Conservation (phyloP, 208 protist genomes). For the Blechomonas ayalai region DNA sequence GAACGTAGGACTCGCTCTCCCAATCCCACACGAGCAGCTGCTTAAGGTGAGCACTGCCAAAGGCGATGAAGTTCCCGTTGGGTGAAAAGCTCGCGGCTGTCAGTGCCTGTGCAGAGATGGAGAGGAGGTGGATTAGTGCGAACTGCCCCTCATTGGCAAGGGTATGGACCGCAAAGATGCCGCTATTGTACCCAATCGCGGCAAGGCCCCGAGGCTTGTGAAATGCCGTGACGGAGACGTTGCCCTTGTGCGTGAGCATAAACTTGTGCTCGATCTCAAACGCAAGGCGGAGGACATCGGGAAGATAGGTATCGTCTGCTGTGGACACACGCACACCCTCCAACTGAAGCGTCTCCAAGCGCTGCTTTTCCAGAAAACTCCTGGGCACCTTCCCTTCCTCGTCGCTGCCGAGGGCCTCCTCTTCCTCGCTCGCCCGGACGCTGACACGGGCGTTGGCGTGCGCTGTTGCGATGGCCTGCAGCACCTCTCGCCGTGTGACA, state of each 20-base stretch:
- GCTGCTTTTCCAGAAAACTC: slow-evolving; percentile 76
- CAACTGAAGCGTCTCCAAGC: slow-evolving; percentile 62
- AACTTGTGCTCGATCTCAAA: slow-evolving; percentile 84
- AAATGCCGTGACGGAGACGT: slow-evolving; percentile 69
- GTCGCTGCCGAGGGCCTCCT: slow-evolving; percentile 22
- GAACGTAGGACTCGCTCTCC: slow-evolving; percentile 86
- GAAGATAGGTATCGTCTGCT: slow-evolving; percentile 63
- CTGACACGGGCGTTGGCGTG: slow-evolving; percentile 48
- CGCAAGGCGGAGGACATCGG: slow-evolving; percentile 62
- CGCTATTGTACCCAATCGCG: slow-evolving; percentile 85
- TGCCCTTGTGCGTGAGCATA: slow-evolving; percentile 84
- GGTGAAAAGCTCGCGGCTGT: slow-evolving; percentile 79
- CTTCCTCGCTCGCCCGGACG: slow-evolving; percentile 8
- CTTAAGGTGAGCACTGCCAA: slow-evolving; percentile 83
- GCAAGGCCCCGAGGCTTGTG: slow-evolving; percentile 71
- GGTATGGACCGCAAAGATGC: slow-evolving; percentile 87
- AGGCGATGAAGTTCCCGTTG: slow-evolving; percentile 81
- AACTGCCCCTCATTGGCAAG: slow-evolving; percentile 26
- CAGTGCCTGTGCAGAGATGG: slow-evolving; percentile 87
- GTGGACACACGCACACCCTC: slow-evolving; percentile 74
- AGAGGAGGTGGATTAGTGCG: slow-evolving; percentile 79
- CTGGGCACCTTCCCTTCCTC: slow-evolving; percentile 34
- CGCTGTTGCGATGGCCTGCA: slow-evolving; percentile 70
- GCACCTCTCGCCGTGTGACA: slow-evolving; percentile 68
- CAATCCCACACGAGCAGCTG: slow-evolving; percentile 94